Percentiles rank a stretch among this genome's conserved stretches.
These are phyloP conservation scores for Fonsecaea multimorphosa DNA, from an alignment of 2,329 filamentous ascomycete species.

Conservation along the genomic window DNA sequence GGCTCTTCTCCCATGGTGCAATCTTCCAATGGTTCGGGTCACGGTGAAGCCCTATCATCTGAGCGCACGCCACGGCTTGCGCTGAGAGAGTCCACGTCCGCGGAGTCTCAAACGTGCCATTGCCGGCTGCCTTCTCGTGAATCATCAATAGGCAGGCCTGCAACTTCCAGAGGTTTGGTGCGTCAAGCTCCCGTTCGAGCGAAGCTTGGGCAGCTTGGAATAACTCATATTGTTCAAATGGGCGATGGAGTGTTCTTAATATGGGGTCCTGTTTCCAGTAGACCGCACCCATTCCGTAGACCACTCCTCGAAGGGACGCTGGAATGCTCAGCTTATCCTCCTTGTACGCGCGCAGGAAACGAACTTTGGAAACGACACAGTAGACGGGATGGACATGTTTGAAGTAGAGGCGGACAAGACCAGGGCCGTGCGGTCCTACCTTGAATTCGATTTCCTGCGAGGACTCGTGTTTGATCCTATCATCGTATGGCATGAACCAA, in stretches of 20 bases:
- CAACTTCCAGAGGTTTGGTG: slow-evolving; percentile 55
- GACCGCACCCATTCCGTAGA: slow-evolving; percentile 54
- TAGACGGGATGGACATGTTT: slow-evolving; percentile 54
- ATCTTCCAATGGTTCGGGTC: slow-evolving; percentile 54
- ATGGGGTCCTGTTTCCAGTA: slow-evolving; percentile 51
- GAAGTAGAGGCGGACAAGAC: slow-evolving; percentile 55
- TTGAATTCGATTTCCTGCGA: slow-evolving; percentile 54
- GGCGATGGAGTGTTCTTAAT: slow-evolving; percentile 42
- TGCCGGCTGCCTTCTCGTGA: slow-evolving; percentile 54
- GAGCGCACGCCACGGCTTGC: slow-evolving; percentile 54
- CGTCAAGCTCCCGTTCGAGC: slow-evolving; percentile 55
- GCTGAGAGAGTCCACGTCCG: slow-evolving; percentile 54
- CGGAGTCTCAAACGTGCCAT: slow-evolving; percentile 56
- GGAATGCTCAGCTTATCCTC: slow-evolving; percentile 50
- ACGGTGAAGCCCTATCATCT: slow-evolving; percentile 56
- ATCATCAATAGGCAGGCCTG: slow-evolving; percentile 56
- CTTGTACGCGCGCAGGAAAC: slow-evolving; percentile 51
- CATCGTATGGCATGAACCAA: slow-evolving; percentile 54
- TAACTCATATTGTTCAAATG: slow-evolving; percentile 52
- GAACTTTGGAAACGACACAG: slow-evolving; percentile 54
- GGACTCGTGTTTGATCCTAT: slow-evolving; percentile 47
- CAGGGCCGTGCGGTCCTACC: slow-evolving; percentile 50
- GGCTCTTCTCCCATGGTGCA: slow-evolving; percentile 47
- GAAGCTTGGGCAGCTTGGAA: slow-evolving; percentile 53
- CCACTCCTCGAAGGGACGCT: slow-evolving; percentile 53